Conservation (phyloP, 1,284 basidiomycete genomes). For the Cronartium quercuum region DNA sequence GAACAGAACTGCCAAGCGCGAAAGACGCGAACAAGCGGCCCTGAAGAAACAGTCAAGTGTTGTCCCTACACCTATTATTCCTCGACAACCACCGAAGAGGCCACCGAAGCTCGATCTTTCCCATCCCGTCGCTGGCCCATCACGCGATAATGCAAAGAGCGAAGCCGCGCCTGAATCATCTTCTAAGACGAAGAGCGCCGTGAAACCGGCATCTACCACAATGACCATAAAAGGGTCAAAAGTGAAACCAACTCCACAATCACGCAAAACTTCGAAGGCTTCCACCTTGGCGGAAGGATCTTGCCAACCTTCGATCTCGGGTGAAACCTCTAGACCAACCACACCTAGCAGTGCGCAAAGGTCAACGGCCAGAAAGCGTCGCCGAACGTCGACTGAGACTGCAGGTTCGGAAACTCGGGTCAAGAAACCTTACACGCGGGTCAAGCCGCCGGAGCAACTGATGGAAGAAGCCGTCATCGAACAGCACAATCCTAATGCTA, state of each 20-base stretch:
- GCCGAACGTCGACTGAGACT: conserved; percentile 3
- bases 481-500: conserved; percentile 21
- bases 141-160: neutral
- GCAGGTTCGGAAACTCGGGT: neutral
- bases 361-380: conserved; percentile 1
- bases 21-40: neutral
- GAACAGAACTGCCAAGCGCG: conserved; percentile 17
- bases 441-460: conserved; percentile 24
- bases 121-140: neutral
- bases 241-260: neutral
- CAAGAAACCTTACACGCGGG: neutral
- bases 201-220: neutral
- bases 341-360: neutral
- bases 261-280: neutral
- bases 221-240: neutral
- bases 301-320: neutral
- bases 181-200: neutral
- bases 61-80: neutral
- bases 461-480: conserved; percentile 31
- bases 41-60: neutral
- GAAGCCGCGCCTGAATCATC: neutral
- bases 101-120: neutral
- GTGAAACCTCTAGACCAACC: neutral
- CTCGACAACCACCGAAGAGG: neutral
- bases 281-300: neutral